Conservation (phyloP, 2,329 filamentous ascomycete genomes). For the Hypoxylon sp. region DNA sequence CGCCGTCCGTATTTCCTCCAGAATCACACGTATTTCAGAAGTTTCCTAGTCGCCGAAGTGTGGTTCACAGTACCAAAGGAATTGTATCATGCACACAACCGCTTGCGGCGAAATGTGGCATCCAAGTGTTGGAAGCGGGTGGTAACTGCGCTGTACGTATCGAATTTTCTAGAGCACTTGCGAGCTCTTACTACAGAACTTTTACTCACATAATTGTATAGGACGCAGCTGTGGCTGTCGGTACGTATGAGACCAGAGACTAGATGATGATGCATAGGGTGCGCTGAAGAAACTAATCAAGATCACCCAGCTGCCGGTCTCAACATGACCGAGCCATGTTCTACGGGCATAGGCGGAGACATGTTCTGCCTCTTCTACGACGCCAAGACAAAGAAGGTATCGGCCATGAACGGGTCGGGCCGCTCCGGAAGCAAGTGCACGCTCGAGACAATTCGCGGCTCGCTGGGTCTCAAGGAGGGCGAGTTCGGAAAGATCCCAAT, state of each 20-base stretch:
- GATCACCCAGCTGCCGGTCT: constrained; percentile 77
- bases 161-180: neutral
- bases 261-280: neutral
- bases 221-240: constrained; percentile 96
- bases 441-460: constrained; percentile 75
- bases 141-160: constrained; percentile 89
- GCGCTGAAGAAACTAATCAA: constrained; percentile 11
- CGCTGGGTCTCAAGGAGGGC: constrained; percentile 73
- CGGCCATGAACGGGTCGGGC: constrained; percentile 93
- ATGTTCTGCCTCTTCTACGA: constrained; percentile 97
- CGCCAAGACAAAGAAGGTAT: constrained; percentile 82
- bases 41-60: constrained; percentile 85
- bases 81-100: constrained; percentile 93
- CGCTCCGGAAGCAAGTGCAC: constrained; percentile 77
- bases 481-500: constrained; percentile 74
- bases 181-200: constrained; percentile 2
- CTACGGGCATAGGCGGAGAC: constrained; percentile 95
- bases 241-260: constrained; percentile 58
- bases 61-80: constrained; percentile 91
- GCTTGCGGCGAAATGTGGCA: constrained; percentile 86
- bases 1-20: constrained; percentile 60
- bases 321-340: constrained; percentile 92
- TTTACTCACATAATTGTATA: constrained; percentile 50
- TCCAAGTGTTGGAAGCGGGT: constrained; percentile 84
- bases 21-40: constrained; percentile 65